A percentile compares a stretch with the other conserved stretches of the same genome.
These are phyloP conservation scores for Sutorius australiensis DNA, from an alignment of 768 basidiomycete species.

Conservation along the genomic window DNA sequence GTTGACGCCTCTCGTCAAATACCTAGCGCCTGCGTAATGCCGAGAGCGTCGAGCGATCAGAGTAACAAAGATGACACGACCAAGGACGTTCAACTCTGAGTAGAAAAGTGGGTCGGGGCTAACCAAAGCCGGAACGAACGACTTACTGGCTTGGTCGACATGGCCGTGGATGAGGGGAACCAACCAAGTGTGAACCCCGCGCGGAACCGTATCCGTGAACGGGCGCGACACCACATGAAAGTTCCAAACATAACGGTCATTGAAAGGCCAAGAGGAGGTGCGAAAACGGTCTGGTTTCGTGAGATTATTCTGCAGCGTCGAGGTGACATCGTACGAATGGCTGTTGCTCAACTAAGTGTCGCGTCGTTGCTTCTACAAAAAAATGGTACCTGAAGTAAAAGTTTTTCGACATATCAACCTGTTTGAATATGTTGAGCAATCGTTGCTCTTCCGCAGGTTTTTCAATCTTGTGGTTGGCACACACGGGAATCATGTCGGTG, in stretches of 20 bases:
- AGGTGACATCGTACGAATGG: conserved; percentile 95
- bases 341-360: conserved; percentile 36
- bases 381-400: conserved; percentile 87
- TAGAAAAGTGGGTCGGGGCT: background rate
- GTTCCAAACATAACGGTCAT: conserved; percentile 94
- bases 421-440: conserved; percentile 86
- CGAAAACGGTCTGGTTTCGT: conserved; percentile 50
- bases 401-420: conserved; percentile 98
- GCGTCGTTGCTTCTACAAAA: background rate
- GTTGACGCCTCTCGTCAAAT: conserved; percentile 91
- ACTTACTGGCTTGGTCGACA: conserved; percentile 95
- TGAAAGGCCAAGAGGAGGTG: conserved; percentile 59
- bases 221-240: conserved; percentile 76
- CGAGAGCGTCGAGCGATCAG: conserved; percentile 93
- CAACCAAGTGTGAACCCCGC: conserved; percentile 72
- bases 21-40: conserved; percentile 93
- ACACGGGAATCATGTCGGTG: conserved; percentile 78
- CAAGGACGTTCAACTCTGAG: conserved; percentile 86
- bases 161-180: conserved; percentile 92
- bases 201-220: conserved; percentile 44
- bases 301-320: conserved; percentile 91
- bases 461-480: conserved; percentile 78
- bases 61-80: conserved; percentile 87
- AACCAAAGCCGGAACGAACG: background rate
- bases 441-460: conserved; percentile 87